Conservation (phyloP, 768 basidiomycete genomes). For the Panellus pusillus region DNA sequence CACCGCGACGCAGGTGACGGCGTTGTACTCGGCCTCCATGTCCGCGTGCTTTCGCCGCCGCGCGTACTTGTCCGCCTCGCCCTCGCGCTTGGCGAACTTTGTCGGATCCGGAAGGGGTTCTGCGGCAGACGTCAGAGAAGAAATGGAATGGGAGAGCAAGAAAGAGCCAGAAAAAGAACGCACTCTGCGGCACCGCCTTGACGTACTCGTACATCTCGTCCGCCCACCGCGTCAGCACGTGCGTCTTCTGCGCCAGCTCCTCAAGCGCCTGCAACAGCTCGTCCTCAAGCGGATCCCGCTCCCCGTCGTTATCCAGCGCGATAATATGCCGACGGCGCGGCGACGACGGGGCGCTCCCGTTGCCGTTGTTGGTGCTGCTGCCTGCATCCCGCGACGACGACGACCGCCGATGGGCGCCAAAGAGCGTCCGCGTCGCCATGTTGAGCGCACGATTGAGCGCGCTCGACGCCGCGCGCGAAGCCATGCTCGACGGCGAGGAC, state of each 20-base stretch:
- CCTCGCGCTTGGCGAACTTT: slow-evolving; percentile 69
- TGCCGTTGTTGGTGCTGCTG: slow-evolving; percentile 25
- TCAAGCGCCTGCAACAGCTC: slow-evolving; percentile 79
- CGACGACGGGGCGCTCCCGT: slow-evolving; percentile 48
- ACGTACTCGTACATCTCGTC: slow-evolving; percentile 93
- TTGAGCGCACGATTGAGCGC: slow-evolving; percentile 79
- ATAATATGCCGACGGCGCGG: slow-evolving; percentile 60
- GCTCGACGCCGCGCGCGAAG: slow-evolving; percentile 66
- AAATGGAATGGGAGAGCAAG: not conserved
- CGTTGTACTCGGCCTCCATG: slow-evolving; percentile 78
- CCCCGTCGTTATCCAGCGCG: slow-evolving; percentile 41
- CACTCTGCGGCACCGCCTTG: slow-evolving; percentile 82
- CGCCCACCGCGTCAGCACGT: slow-evolving; percentile 89
- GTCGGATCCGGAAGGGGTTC: slow-evolving; percentile 81
- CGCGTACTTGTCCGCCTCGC: slow-evolving; percentile 72
- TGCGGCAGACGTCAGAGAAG: slow-evolving; percentile 32
- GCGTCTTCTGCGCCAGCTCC: slow-evolving; percentile 94
- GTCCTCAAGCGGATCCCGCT: slow-evolving; percentile 76
- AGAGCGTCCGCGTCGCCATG: slow-evolving; percentile 79
- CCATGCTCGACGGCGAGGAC: slow-evolving; percentile 61
- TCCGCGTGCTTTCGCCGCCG: slow-evolving; percentile 69
- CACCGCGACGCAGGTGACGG: slow-evolving; percentile 82
- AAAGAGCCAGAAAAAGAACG: slow-evolving; percentile 35
- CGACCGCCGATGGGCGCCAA: slow-evolving; percentile 47
- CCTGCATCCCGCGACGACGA: slow-evolving; percentile 29